A percentile compares a stretch with the other conserved stretches of the same genome.
Conservation (phyloP, 306 rosid species). For the Vachellia pachyceras region DNA sequence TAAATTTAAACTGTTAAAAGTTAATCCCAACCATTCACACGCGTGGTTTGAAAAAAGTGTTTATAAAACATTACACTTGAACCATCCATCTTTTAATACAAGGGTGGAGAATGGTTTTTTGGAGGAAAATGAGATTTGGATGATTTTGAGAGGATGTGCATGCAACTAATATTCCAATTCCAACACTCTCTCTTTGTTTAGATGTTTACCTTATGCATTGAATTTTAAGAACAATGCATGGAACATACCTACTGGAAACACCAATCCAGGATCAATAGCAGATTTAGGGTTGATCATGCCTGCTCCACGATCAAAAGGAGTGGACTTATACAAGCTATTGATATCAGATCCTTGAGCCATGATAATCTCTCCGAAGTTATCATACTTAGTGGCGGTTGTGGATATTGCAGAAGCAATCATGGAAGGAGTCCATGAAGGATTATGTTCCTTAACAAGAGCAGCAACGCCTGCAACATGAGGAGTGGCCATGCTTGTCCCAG, state of each 20-base stretch:
- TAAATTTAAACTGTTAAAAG: too few relatives aligned
- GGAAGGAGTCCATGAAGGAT: conserved; percentile 91
- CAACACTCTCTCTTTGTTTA: not conserved
- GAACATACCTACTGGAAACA: conserved; percentile 63
- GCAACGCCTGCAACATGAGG: conserved; percentile 93
- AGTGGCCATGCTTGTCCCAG: conserved; percentile 96
- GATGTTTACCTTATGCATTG: not conserved
- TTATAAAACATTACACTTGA: too few relatives aligned
- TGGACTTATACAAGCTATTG: too few relatives aligned
- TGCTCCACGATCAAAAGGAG: conserved; percentile 70
- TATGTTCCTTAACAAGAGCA: conserved; percentile 79
- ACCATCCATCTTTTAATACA: too few relatives aligned
- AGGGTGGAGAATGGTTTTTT: too few relatives aligned
- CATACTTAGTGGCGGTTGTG: conserved; percentile 77
- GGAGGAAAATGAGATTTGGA: too few relatives aligned
- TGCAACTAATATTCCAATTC: not conserved
- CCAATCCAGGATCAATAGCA: conserved; percentile 80
- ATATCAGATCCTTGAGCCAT: conserved; percentile 69
- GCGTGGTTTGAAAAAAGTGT: too few relatives aligned
- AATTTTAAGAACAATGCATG: too few relatives aligned
- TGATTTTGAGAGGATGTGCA: too few relatives aligned
- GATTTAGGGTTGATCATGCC: conserved; percentile 68
- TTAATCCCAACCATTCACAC: too few relatives aligned
- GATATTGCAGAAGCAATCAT: conserved; percentile 86
- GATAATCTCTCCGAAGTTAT: conserved; percentile 58